Conservation (phyloP, 2,329 filamentous ascomycete genomes). For the Trichoderma sp. region DNA sequence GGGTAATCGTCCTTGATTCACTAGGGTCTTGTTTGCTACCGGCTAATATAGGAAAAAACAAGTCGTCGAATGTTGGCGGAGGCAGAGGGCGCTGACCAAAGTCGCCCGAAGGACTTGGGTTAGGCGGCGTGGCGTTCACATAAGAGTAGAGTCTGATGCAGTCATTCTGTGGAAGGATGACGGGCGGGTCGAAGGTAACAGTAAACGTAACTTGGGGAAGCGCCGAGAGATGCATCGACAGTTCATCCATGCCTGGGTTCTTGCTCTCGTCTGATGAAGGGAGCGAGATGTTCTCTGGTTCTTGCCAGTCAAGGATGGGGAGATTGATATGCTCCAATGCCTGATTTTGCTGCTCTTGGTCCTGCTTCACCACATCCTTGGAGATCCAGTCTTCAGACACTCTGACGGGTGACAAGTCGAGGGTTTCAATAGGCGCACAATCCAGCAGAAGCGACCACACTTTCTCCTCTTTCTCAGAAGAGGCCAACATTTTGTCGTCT, state of each 20-base stretch:
- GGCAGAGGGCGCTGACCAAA: constrained; percentile 29
- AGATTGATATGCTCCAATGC: constrained; percentile 40
- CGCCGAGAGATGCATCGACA: constrained; percentile 44
- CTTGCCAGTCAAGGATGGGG: constrained; percentile 64
- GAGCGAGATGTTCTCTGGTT: constrained; percentile 64
- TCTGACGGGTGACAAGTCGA: constrained; percentile 58
- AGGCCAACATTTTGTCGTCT: constrained; percentile 36
- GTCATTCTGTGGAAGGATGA: constrained; percentile 64
- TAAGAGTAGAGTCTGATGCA: constrained; percentile 61
- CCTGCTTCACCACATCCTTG: constrained; percentile 58
- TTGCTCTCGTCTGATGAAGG: constrained; percentile 45
- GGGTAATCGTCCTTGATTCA: constrained; percentile 55
- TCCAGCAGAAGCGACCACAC: constrained; percentile 68
- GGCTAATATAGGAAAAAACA: constrained; percentile 54
- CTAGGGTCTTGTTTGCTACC: constrained; percentile 52
- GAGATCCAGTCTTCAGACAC: constrained; percentile 74
- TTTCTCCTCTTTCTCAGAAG: constrained; percentile 42
- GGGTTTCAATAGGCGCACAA: constrained; percentile 50
- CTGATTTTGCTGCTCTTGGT: constrained; percentile 43
- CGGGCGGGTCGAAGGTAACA: constrained; percentile 69
- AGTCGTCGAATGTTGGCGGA: constrained; percentile 53
- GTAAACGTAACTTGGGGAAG: constrained; percentile 72
- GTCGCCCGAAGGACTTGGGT: constrained; percentile 34
- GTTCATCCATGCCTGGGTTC: constrained; percentile 51
- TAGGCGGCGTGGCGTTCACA: constrained; percentile 46